phyloP scores from a whole-genome alignment of 495 filamentous ascomycete species.

The Apodospora peruviana region DNA sequence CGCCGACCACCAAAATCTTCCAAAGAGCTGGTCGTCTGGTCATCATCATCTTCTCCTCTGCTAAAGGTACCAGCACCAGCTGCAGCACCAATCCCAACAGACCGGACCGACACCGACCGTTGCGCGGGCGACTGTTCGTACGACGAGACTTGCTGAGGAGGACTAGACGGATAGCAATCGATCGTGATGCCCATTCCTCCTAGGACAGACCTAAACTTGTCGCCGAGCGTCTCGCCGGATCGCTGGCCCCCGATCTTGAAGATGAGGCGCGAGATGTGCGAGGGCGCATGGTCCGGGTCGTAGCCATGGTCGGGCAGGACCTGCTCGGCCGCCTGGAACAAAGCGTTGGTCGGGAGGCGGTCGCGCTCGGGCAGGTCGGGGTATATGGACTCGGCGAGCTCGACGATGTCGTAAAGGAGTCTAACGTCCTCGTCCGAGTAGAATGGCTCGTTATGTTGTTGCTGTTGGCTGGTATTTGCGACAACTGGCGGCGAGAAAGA shows the following conservation, averaged over 20 bases:
- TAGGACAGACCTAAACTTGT: slow-evolving; percentile 32
- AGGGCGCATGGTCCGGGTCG: slow-evolving; percentile 61
- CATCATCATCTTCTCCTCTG: too few relatives aligned
- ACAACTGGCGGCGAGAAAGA: too few relatives aligned
- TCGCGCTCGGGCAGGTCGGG: slow-evolving; percentile 51
- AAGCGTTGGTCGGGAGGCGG: slow-evolving; percentile 65
- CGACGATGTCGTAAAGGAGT: slow-evolving; percentile 71
- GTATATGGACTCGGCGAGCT: slow-evolving; percentile 57
- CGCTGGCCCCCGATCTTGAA: slow-evolving; percentile 67
- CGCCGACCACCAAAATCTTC: too few relatives aligned
- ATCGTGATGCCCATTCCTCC: slow-evolving; percentile 24
- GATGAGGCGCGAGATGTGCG: slow-evolving; percentile 68
- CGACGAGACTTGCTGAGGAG: slow-evolving; percentile 12
- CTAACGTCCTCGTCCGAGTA: slow-evolving; percentile 72
- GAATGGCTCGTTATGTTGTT: slow-evolving; percentile 17
- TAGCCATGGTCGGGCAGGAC: slow-evolving; percentile 61
- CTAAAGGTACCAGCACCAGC: not conserved
- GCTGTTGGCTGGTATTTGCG: too few relatives aligned
- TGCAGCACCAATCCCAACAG: not conserved
- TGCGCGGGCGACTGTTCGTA: too few relatives aligned
- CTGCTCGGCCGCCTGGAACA: slow-evolving; percentile 75
- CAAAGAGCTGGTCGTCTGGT: too few relatives aligned
- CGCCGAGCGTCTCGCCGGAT: slow-evolving; percentile 28
- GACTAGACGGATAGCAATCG: slow-evolving; percentile 20
- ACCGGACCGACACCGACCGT: slow-evolving; percentile 5